Percentiles rank a stretch among this genome's conserved stretches.
phyloP scores from a whole-genome alignment of 768 basidiomycete species.

The Panaeolus papilionaceus region DNA sequence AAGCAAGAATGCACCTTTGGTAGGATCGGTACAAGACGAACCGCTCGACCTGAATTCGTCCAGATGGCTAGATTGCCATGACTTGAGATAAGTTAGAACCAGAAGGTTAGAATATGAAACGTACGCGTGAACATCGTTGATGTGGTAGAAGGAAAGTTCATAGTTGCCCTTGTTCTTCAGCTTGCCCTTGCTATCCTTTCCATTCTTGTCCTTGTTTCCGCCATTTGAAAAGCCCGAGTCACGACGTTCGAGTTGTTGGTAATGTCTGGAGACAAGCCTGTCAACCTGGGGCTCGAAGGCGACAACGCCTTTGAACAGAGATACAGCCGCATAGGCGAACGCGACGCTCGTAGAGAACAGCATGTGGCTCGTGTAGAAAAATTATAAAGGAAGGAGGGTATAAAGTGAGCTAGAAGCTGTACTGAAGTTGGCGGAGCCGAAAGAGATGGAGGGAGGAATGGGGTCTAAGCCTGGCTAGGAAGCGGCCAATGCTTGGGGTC shows the following conservation, averaged over 20 bases:
- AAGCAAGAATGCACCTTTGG: no score
- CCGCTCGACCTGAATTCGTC: slow-evolving; percentile 45
- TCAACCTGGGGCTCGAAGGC: slow-evolving; percentile 25
- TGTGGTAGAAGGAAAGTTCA: slow-evolving; percentile 42
- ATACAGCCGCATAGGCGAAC: neutral
- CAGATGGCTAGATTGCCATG: slow-evolving; percentile 34
- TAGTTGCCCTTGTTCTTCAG: slow-evolving; percentile 28
- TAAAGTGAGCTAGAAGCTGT: neutral
- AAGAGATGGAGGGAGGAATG: neutral
- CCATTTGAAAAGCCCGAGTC: slow-evolving; percentile 30
- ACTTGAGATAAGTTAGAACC: neutral
- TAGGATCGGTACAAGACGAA: slow-evolving; percentile 41
- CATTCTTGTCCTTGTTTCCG: slow-evolving; percentile 24
- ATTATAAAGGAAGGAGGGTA: neutral
- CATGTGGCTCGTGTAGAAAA: neutral
- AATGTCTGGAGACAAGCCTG: slow-evolving; percentile 31
- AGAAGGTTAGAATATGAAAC: slow-evolving; percentile 12
- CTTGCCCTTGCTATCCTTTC: slow-evolving; percentile 21
- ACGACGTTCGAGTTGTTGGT: slow-evolving; percentile 27
- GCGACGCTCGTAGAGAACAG: slow-evolving; percentile 1
- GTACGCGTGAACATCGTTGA: slow-evolving; percentile 50
- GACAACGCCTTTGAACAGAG: neutral
- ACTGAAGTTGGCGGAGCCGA: no score
- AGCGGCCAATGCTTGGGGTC: neutral
- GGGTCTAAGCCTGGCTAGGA: neutral